Conservation (phyloP, 2,329 filamentous ascomycete species). For the Clathrospora elynae region DNA sequence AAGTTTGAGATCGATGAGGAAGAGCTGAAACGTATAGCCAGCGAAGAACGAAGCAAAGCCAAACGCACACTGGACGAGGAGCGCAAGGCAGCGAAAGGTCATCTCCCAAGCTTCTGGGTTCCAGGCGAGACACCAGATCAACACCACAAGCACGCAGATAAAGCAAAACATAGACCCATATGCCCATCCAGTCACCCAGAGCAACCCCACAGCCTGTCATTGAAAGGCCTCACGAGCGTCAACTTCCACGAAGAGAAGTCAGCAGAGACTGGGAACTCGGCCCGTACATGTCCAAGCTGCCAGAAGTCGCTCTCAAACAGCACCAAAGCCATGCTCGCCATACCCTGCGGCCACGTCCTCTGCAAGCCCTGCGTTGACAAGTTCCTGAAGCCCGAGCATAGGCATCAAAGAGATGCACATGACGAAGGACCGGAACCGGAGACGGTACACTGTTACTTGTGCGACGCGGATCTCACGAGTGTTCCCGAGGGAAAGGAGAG, state of each 20-base stretch:
- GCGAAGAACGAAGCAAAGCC: constrained; percentile 71
- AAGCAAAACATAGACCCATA: constrained; percentile 68
- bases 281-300: constrained; percentile 79
- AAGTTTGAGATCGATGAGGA: constrained; percentile 82
- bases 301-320: constrained; percentile 81
- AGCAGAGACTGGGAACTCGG: constrained; percentile 54
- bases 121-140: constrained; percentile 75
- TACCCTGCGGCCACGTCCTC: constrained; percentile 88
- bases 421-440: constrained; percentile 60
- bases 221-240: constrained; percentile 77
- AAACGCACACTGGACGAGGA: constrained; percentile 74
- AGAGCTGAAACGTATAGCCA: constrained; percentile 72
- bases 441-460: constrained; percentile 78
- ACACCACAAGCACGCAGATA: constrained; percentile 52
- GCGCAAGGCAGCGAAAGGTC: constrained; percentile 66
- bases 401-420: constrained; percentile 58
- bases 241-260: constrained; percentile 75
- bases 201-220: constrained; percentile 72
- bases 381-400: constrained; percentile 65
- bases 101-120: constrained; percentile 89
- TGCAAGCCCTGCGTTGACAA: constrained; percentile 84
- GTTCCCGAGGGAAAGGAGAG: constrained; percentile 31
- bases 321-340: constrained; percentile 79
- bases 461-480: constrained; percentile 73
- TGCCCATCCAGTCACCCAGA: constrained; percentile 76